Percentiles rank a stretch among this genome's conserved stretches.
Evolutionary conservation across 345 rosid species (phyloP).

Genomic region (Anastatica hierochuntica): DNA sequence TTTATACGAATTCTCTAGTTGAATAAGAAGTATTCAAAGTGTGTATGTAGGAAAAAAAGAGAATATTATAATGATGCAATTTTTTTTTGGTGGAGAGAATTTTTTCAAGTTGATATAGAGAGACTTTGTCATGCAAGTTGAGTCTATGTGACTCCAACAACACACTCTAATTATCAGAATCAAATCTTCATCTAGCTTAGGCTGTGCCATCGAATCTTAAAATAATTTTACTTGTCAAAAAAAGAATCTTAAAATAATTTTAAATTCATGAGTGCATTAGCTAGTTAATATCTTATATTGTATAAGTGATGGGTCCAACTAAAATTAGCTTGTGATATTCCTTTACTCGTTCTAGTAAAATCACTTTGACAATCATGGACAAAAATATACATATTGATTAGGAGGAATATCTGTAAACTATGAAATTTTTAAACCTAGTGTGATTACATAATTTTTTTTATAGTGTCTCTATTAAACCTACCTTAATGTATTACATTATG

Average conservation of each 20-base stretch:
- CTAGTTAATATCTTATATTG: too few species aligned
- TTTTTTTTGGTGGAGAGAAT: neutral
- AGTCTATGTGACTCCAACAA: constrained; percentile 10
- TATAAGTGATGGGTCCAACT: too few species aligned
- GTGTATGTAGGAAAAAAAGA: neutral
- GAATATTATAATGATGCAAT: neutral
- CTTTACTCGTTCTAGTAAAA: too few species aligned
- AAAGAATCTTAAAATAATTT: neutral
- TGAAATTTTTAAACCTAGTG: too few species aligned
- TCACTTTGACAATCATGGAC: too few species aligned
- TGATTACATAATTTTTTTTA: too few species aligned
- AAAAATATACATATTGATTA: too few species aligned
- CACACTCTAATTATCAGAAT: constrained; percentile 3
- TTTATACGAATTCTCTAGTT: constrained; percentile 7
- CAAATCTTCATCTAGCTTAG: constrained; percentile 10
- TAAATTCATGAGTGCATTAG: neutral
- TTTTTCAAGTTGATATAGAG: neutral
- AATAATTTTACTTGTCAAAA: too few species aligned
- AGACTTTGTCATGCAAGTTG: constrained; percentile 9
- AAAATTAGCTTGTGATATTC: too few species aligned
- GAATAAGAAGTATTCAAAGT: neutral
- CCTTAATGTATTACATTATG: too few species aligned
- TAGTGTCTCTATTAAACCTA: too few species aligned
- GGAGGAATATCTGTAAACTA: too few species aligned
- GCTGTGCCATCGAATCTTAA: constrained; percentile 9